Percentiles rank a stretch among this genome's conserved stretches.
Conservation (phyloP, 495 filamentous ascomycete genomes). For the Bryoglossum gracile region DNA sequence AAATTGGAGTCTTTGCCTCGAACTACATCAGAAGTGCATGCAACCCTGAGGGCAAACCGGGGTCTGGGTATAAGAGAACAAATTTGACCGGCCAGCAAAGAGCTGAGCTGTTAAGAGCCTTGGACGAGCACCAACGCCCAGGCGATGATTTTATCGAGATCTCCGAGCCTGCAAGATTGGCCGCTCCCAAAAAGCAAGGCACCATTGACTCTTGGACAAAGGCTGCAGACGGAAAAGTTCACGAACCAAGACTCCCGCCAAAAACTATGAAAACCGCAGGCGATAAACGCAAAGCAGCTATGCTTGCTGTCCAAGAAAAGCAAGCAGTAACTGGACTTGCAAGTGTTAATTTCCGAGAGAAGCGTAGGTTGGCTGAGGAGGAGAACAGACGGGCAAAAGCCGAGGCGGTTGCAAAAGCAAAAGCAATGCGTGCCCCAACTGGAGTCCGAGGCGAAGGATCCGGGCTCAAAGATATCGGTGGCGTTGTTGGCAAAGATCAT, state of each 20-base stretch:
- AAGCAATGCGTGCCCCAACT: constrained; percentile 48
- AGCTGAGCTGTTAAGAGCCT: constrained; percentile 69
- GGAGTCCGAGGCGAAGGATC: constrained; percentile 68
- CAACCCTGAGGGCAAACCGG: constrained; percentile 10
- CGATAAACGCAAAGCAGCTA: constrained; percentile 30
- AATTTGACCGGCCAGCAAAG: constrained; percentile 71
- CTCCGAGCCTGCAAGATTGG: constrained; percentile 25
- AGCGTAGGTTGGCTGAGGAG: constrained; percentile 62
- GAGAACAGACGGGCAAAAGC: constrained; percentile 66
- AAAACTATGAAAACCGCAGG: constrained; percentile 27
- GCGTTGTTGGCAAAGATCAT: constrained; percentile 75
- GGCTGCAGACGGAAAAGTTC: constrained; percentile 15
- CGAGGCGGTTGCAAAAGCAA: constrained; percentile 57
- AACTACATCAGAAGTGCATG: constrained; percentile 48
- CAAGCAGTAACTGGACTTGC: constrained; percentile 19
- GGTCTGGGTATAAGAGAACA: constrained; percentile 44
- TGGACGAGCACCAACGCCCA: constrained; percentile 72
- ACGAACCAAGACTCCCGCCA: constrained; percentile 17
- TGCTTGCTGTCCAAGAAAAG: constrained; percentile 32
- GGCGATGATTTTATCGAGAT: constrained; percentile 42
- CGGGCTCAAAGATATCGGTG: constrained; percentile 61
- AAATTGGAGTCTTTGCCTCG: constrained; percentile 52
- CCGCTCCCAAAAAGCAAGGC: constrained; percentile 47
- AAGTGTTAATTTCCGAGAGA: constrained; percentile 53
- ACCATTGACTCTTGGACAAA: constrained; percentile 49